Evolutionary conservation across 768 basidiomycete genomes (phyloP), one percentile per base, ranked within the genome.

Genomic region (Agaricus blazei): DNA sequence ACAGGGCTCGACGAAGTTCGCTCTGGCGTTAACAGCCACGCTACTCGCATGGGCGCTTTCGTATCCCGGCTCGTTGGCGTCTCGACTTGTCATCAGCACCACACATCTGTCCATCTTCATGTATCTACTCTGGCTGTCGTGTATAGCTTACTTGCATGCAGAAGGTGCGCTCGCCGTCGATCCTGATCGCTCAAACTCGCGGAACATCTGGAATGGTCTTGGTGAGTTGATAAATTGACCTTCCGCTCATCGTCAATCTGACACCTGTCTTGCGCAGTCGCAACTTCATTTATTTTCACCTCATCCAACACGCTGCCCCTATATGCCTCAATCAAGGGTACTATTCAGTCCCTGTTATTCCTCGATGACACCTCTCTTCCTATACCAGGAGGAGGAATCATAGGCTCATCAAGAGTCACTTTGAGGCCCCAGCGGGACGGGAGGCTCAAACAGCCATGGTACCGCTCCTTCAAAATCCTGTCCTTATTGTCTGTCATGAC

Each of bases 241-340:
- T 47, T 24, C 9, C 44, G 4, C 23, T 47, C 28, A 45, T n/a
- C 9, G 55, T 51, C 37, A 54, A 37, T 29, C 37, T 24, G 27
- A 38, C 42, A 23, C 14, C 4, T 24, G 26, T 26, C n/a, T 8
- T 57, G 47, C 46, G n/a, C 49, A 88, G 86, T 79, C 48, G 77
- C 76, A 19, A 77, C 75, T 24, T 79, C 82, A 8, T 89, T 90
- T 64, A 72, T 82, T 11, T 89, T 87, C 63, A 76, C 83, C 15
- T 82, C 87, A 1, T 72, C 81, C 5, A 78, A 80, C 57, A 87
- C 88, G 3, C 72, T 88, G 15, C 80, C 85, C 19, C 67, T 89
- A 51, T 88, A 87, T 58, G 74, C 81, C 37, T 81, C 86, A 3
- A 67, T 88, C 51, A 77, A 76, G 55, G 54, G 54, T 41, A 56